Conservation (phyloP, 768 basidiomycete genomes). For the Multifurca ochricompacta region DNA sequence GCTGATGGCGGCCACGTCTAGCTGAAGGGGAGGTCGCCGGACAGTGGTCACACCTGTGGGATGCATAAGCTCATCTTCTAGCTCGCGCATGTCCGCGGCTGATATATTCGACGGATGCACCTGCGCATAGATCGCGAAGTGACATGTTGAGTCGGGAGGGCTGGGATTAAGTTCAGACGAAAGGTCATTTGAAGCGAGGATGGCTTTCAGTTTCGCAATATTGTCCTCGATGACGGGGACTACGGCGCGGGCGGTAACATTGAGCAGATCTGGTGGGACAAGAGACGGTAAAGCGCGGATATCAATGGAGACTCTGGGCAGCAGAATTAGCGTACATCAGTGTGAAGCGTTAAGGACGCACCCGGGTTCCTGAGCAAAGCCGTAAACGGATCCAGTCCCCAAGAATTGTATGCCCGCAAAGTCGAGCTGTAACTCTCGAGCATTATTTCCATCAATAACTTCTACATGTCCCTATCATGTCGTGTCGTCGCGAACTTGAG, state of each 20-base stretch:
- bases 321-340: not conserved
- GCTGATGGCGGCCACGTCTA: conserved; percentile 67
- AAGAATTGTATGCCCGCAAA: conserved; percentile 75
- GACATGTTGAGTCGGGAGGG: conserved; percentile 42
- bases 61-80: conserved; percentile 65
- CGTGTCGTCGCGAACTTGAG: conserved; percentile 1
- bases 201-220: conserved; percentile 5
- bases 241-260: conserved; percentile 16
- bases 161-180: conserved; percentile 4
- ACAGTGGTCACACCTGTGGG: conserved; percentile 67
- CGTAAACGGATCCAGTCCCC: conserved; percentile 68
- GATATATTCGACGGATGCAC: conserved; percentile 49
- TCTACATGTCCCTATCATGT: conserved; percentile 59
- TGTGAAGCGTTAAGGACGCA: conserved; percentile 27
- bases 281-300: conserved; percentile 11
- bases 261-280: conserved; percentile 3
- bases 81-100: conserved; percentile 49
- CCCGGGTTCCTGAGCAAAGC: conserved; percentile 59
- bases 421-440: conserved; percentile 57
- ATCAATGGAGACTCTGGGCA: conserved; percentile 2
- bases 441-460: conserved; percentile 42
- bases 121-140: conserved; percentile 61
- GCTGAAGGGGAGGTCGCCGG: conserved; percentile 43
- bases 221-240: conserved; percentile 14
- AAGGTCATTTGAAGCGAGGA: conserved; percentile 9